Percentiles rank a stretch among this genome's conserved stretches.
These are phyloP conservation scores for Suillus variegatus DNA, from an alignment of 768 basidiomycete genomes.

Conservation along the genomic window DNA sequence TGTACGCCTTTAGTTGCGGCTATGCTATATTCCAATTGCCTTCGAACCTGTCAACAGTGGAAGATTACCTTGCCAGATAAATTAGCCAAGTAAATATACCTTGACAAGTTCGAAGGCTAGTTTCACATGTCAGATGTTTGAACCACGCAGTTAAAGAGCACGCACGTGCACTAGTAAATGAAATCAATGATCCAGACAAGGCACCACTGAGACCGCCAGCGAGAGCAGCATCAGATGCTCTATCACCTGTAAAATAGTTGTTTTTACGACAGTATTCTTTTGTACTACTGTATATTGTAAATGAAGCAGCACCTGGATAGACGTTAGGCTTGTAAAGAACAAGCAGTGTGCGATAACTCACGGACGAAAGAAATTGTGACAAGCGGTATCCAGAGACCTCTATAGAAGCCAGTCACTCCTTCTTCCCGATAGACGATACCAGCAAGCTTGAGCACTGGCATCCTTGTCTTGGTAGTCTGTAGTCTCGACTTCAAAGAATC, in stretches of 20 bases:
- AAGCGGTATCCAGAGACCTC: slow-evolving; percentile 90
- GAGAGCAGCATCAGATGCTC: slow-evolving; percentile 67
- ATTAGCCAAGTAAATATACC: slow-evolving; percentile 42
- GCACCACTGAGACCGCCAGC: slow-evolving; percentile 85
- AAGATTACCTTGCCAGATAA: slow-evolving; percentile 7
- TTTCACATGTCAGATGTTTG: slow-evolving; percentile 18
- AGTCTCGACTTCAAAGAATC: slow-evolving; percentile 94
- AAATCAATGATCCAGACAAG: slow-evolving; percentile 86
- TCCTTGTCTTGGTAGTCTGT: slow-evolving; percentile 77
- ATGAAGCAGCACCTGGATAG: slow-evolving; percentile 76
- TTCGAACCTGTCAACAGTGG: slow-evolving; percentile 60
- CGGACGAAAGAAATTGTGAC: slow-evolving; percentile 97
- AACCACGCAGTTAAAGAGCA: slow-evolving; percentile 23
- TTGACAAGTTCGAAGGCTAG: slow-evolving; percentile 94
- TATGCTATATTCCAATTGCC: slow-evolving; percentile 91
- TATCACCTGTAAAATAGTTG: slow-evolving; percentile 58
- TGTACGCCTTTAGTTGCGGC: slow-evolving; percentile 75
- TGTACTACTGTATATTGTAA: slow-evolving; percentile 86
- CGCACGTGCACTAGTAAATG: slow-evolving; percentile 87
- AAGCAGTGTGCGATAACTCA: slow-evolving; percentile 43
- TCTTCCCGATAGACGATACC: slow-evolving; percentile 78
- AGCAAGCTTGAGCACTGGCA: slow-evolving; percentile 74
- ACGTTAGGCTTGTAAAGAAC: slow-evolving; percentile 10
- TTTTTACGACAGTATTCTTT: slow-evolving; percentile 71
- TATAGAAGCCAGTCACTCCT: slow-evolving; percentile 87